A percentile compares a stretch with the other conserved stretches of the same genome.
Conservation (phyloP, 306 rosid genomes). For the Coriaria nepalensis region DNA sequence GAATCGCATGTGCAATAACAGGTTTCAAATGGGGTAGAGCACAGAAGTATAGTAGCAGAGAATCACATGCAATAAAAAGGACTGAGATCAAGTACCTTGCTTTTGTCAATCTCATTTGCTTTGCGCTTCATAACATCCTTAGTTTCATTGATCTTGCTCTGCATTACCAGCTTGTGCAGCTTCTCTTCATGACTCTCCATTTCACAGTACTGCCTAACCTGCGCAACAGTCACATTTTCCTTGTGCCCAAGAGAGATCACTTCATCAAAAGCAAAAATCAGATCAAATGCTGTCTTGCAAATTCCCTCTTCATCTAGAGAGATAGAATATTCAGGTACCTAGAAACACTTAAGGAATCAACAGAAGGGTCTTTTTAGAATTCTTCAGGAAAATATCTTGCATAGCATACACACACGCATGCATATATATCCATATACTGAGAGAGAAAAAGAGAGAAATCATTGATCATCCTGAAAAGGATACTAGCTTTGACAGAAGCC, state of each 20-base stretch:
- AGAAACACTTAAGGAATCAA: constrained; percentile 35
- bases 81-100: constrained; percentile 53
- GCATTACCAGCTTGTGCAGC: constrained; percentile 80
- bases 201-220: constrained; percentile 86
- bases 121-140: constrained; percentile 94
- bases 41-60: constrained; percentile 5
- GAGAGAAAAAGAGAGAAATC: too few relatives aligned
- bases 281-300: constrained; percentile 75
- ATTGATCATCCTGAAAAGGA: constrained; percentile 24
- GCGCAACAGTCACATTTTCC: constrained; percentile 76
- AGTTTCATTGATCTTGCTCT: constrained; percentile 91
- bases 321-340: constrained; percentile 88
- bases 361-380: not conserved
- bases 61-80: constrained; percentile 3
- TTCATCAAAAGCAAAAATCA: constrained; percentile 93
- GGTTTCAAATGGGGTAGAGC: not conserved
- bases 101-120: constrained; percentile 97
- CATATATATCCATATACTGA: too few relatives aligned
- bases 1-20: too few relatives aligned
- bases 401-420: too few relatives aligned
- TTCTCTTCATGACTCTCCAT: constrained; percentile 99
- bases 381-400: too few relatives aligned
- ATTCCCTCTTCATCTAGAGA: constrained; percentile 93
- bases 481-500: constrained; percentile 93
- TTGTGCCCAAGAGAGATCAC: constrained; percentile 91